A percentile compares a stretch with the other conserved stretches of the same genome.
Conservation (phyloP, 768 basidiomycete species). For the Lactarius sp. region DNA sequence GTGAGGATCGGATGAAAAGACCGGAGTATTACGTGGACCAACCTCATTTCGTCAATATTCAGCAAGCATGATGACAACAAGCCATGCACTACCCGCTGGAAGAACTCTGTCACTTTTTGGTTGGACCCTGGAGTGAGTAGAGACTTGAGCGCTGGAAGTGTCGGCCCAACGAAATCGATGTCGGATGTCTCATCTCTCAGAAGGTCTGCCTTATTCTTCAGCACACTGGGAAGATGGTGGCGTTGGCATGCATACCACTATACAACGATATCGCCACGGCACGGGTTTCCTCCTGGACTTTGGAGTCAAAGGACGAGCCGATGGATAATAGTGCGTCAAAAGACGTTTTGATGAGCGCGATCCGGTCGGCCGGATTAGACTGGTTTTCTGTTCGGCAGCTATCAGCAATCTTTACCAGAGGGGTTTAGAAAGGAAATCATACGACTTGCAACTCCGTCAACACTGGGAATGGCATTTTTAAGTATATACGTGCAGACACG, state of each 20-base stretch:
- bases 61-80: slow-evolving; percentile 79
- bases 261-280: slow-evolving; percentile 78
- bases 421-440: slow-evolving; percentile 19
- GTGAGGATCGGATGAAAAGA: slow-evolving; percentile 1
- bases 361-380: slow-evolving; percentile 43
- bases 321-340: slow-evolving; percentile 60
- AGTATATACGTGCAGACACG: slow-evolving; percentile 79
- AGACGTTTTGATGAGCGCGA: slow-evolving; percentile 57
- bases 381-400: slow-evolving; percentile 41
- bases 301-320: slow-evolving; percentile 49
- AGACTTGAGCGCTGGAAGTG: slow-evolving; percentile 72
- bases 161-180: slow-evolving; percentile 74
- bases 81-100: slow-evolving; percentile 63
- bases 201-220: slow-evolving; percentile 46
- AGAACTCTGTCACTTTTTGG: slow-evolving; percentile 46
- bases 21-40: slow-evolving; percentile 28
- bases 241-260: slow-evolving; percentile 45
- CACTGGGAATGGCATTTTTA: slow-evolving; percentile 60
- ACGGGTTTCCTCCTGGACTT: slow-evolving; percentile 68
- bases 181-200: slow-evolving; percentile 82
- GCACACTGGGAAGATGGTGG: background rate
- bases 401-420: background rate
- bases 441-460: slow-evolving; percentile 52
- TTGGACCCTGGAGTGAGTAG: slow-evolving; percentile 54
- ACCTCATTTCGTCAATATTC: slow-evolving; percentile 93